Evolutionary conservation across 345 rosid genomes (phyloP).

Genomic region (Cardamine resedifolia): DNA sequence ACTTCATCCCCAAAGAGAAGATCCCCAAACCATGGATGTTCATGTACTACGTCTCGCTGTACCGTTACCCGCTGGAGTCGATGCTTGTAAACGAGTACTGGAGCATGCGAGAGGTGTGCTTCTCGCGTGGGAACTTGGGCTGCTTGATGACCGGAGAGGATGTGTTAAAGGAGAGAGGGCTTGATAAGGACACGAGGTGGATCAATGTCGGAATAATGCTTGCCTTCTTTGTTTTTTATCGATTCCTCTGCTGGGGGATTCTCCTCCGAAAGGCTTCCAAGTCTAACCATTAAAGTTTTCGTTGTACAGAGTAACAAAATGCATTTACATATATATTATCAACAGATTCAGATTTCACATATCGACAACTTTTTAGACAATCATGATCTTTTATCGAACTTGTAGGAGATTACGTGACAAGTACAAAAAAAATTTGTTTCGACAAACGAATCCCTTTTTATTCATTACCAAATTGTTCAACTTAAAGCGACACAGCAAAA

Average conservation of each 20-base stretch:
- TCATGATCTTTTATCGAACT: not conserved
- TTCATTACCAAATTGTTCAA: too few species aligned
- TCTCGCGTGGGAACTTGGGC: conserved; percentile 34
- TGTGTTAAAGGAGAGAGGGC: conserved; percentile 69
- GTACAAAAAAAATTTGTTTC: too few species aligned
- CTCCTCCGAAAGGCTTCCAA: conserved; percentile 66
- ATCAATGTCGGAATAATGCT: conserved; percentile 82
- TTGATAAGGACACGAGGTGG: conserved; percentile 69
- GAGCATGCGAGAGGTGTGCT: conserved; percentile 61
- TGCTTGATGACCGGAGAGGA: conserved; percentile 73
- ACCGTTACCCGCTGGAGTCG: conserved; percentile 79
- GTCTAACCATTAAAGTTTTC: conserved; percentile 30
- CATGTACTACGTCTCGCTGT: conserved; percentile 85
- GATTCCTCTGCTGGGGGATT: conserved; percentile 79
- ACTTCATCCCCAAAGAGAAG: conserved; percentile 83
- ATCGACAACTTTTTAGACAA: not conserved
- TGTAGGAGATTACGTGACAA: not conserved
- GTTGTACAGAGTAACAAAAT: not conserved
- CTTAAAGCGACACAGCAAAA: conserved; percentile 20
- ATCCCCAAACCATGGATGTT: conserved; percentile 88
- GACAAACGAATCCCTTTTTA: too few species aligned
- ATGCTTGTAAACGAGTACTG: conserved; percentile 80
- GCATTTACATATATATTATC: not conserved
- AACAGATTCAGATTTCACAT: not conserved
- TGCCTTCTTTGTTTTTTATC: conserved; percentile 78